Conservation (phyloP, 495 filamentous ascomycete species). For the Pseudevernia furfuracea region DNA sequence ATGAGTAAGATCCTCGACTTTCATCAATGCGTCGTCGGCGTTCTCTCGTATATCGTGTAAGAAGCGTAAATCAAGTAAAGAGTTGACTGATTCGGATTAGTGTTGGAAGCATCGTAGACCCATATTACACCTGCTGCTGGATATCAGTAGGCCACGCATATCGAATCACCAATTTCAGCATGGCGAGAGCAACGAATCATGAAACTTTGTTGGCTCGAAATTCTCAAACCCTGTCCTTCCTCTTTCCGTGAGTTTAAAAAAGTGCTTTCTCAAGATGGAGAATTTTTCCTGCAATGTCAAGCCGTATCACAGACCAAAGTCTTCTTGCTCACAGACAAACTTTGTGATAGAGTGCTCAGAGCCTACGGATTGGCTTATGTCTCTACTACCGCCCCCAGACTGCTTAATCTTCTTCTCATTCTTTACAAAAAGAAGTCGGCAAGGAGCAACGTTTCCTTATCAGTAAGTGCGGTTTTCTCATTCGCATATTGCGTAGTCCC, state of each 20-base stretch:
- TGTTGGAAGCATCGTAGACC: not conserved
- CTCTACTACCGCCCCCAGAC: constrained; percentile 16
- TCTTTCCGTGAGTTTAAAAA: not conserved
- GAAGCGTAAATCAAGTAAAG: not conserved
- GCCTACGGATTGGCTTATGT: constrained; percentile 21
- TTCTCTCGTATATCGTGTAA: not conserved
- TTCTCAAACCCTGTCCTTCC: not conserved
- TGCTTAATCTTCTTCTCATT: constrained; percentile 17
- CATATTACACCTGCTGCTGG: not conserved
- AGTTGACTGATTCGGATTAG: not conserved
- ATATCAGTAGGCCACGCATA: not conserved
- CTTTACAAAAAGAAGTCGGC: constrained; percentile 7
- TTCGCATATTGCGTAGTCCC: not conserved
- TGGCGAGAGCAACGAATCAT: not conserved
- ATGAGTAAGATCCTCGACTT: not conserved
- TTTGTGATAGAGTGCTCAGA: constrained; percentile 9
- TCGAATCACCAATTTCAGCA: not conserved
- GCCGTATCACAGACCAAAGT: not conserved
- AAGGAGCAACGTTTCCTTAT: not conserved
- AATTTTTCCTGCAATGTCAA: not conserved
- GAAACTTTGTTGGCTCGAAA: not conserved
- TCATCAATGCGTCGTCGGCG: not conserved
- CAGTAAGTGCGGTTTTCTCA: not conserved
- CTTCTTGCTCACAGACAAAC: not conserved
- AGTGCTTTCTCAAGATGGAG: not conserved